Evolutionary conservation across 1,284 basidiomycete species (phyloP).

Genomic region (Sparassis latifolia): DNA sequence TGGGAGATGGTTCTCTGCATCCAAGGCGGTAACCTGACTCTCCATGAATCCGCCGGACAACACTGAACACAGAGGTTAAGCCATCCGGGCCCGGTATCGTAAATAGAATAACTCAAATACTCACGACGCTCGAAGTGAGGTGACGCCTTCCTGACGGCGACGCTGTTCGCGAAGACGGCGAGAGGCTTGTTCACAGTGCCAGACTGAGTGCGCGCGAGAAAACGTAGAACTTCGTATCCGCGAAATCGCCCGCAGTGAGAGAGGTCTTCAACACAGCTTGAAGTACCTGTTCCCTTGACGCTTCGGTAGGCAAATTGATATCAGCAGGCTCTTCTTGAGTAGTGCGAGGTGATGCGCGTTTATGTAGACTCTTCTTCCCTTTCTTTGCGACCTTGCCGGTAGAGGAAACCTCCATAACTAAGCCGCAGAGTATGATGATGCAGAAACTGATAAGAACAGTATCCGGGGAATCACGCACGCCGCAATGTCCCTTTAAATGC

Average conservation of each 20-base stretch:
- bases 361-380: background rate
- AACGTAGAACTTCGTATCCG: conserved; percentile 13
- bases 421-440: background rate
- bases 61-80: background rate
- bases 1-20: background rate
- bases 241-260: conserved; percentile 8
- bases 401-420: background rate
- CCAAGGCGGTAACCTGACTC: background rate
- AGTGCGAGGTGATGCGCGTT: background rate
- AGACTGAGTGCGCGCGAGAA: conserved; percentile 9
- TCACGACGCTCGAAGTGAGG: conserved; percentile 10
- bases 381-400: background rate
- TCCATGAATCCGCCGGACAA: background rate
- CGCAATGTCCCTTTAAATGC: too few relatives aligned
- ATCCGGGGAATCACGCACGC: too few relatives aligned
- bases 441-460: too few relatives aligned
- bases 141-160: background rate
- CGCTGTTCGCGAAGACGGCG: conserved; percentile 7
- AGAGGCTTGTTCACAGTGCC: conserved; percentile 9
- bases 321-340: background rate
- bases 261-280: conserved; percentile 9
- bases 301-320: background rate
- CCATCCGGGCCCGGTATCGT: background rate
- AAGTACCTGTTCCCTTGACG: background rate
- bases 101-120: background rate